phyloP scores from a whole-genome alignment of 371 early-diverging fungal species.

The Mucor ambiguus region DNA sequence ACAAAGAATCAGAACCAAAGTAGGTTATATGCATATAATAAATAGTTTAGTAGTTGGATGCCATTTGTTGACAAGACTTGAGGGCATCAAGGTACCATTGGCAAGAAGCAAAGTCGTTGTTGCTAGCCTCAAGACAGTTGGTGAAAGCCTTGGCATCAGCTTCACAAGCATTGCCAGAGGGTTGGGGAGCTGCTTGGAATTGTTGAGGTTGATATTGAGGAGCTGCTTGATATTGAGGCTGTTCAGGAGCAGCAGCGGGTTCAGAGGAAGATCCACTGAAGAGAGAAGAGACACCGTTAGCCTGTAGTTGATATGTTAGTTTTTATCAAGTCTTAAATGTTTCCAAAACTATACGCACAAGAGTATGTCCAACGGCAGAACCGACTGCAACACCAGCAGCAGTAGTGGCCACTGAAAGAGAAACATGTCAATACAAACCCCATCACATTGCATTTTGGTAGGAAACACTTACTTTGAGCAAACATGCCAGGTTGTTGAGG shows the following conservation, averaged over 20 bases:
- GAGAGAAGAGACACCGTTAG: conserved; percentile 70
- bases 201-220: conserved; percentile 37
- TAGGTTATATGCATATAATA: neutral
- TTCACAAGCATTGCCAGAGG: conserved; percentile 64
- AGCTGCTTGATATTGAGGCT: conserved; percentile 40
- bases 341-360: conserved; percentile 51
- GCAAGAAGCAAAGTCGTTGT: conserved; percentile 78
- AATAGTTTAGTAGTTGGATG: conserved; percentile 44
- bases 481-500: conserved; percentile 76
- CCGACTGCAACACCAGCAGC: conserved; percentile 96
- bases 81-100: conserved; percentile 88
- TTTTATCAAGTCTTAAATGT: neutral
- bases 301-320: conserved; percentile 41
- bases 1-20: neutral
- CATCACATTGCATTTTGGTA: neutral
- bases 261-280: conserved; percentile 58
- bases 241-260: conserved; percentile 38
- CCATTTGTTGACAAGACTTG: conserved; percentile 82
- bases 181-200: conserved; percentile 38
- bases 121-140: conserved; percentile 81
- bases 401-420: conserved; percentile 73
- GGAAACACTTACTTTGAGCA: conserved; percentile 58
- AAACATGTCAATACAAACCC: neutral
- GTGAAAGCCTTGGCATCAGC: conserved; percentile 85
- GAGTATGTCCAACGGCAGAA: conserved; percentile 74